phyloP scores from a whole-genome alignment of 164 flowering plant genomes.

The Dillenia suffruticosa region DNA sequence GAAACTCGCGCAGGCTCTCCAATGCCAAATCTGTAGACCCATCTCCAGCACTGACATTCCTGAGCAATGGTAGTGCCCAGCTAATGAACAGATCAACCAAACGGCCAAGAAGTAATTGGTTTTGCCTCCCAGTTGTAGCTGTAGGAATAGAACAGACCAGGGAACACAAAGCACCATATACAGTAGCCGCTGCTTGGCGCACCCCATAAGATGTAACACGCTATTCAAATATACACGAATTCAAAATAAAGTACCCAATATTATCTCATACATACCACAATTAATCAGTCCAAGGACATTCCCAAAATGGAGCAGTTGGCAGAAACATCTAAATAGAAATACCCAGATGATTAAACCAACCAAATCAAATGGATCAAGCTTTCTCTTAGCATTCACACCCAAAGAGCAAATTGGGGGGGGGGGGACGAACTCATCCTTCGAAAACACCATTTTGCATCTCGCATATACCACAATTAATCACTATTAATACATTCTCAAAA shows the following conservation, averaged over 20 bases:
- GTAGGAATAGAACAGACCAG: constrained; percentile 51
- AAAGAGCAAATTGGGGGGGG: too few relatives aligned
- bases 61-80: constrained; percentile 81
- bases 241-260: constrained; percentile 1
- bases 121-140: constrained; percentile 74
- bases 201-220: constrained; percentile 55
- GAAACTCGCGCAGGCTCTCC: constrained; percentile 72
- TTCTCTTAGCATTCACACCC: too few relatives aligned
- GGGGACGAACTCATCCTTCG: too few relatives aligned
- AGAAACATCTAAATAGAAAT: too few relatives aligned
- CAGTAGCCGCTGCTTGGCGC: constrained; percentile 64
- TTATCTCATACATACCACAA: background rate
- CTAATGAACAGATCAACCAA: constrained; percentile 70
- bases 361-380: too few relatives aligned
- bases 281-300: too few relatives aligned
- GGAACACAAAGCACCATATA: constrained; percentile 78
- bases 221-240: constrained; percentile 4
- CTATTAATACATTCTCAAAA: too few relatives aligned
- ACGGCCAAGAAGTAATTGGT: constrained; percentile 50
- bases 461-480: too few relatives aligned
- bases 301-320: too few relatives aligned
- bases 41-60: constrained; percentile 42
- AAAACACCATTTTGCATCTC: too few relatives aligned
- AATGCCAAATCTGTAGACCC: constrained; percentile 64
- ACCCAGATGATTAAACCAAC: too few relatives aligned